Percentiles rank a stretch among this genome's conserved stretches.
Evolutionary conservation across 257 asterid species (phyloP).

Genomic region (Solanum sitiens): DNA sequence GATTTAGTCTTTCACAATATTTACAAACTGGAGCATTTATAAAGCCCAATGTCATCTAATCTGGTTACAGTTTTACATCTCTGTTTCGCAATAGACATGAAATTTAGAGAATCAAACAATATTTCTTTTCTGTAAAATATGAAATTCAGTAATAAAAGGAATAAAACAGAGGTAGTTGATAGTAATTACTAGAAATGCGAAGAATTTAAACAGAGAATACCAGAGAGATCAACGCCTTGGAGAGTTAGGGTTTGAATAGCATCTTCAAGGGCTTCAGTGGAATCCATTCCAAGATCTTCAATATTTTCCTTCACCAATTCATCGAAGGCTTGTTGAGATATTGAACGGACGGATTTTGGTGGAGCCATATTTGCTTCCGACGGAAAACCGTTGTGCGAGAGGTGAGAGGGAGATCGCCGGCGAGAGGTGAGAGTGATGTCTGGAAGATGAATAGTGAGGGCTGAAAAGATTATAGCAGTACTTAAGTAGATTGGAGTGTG

Average conservation of each 20-base stretch:
- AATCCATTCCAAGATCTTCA: conserved; percentile 89
- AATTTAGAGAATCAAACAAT: neutral
- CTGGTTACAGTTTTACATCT: neutral
- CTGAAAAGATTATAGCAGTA: neutral
- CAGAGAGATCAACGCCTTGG: conserved; percentile 92
- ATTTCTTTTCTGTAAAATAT: neutral
- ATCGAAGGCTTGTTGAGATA: conserved; percentile 86
- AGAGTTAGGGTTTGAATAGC: conserved; percentile 80
- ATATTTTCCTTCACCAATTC: conserved; percentile 89
- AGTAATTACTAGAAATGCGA: neutral
- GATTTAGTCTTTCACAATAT: neutral
- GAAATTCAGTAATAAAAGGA: neutral
- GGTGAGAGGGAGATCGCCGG: neutral
- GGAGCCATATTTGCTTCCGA: conserved; percentile 39
- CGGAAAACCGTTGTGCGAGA: neutral
- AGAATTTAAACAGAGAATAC: conserved; percentile 1
- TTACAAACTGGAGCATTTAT: neutral
- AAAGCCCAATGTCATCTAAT: neutral
- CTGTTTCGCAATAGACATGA: neutral
- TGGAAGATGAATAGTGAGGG: neutral
- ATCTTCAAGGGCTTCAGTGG: conserved; percentile 81
- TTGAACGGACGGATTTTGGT: conserved; percentile 38
- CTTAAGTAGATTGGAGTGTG: neutral
- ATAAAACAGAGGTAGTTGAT: neutral
- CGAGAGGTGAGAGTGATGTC: neutral